Evolutionary conservation across 192 early-diverging fungal genomes (phyloP).

Genomic region (Coemansia sp.): DNA sequence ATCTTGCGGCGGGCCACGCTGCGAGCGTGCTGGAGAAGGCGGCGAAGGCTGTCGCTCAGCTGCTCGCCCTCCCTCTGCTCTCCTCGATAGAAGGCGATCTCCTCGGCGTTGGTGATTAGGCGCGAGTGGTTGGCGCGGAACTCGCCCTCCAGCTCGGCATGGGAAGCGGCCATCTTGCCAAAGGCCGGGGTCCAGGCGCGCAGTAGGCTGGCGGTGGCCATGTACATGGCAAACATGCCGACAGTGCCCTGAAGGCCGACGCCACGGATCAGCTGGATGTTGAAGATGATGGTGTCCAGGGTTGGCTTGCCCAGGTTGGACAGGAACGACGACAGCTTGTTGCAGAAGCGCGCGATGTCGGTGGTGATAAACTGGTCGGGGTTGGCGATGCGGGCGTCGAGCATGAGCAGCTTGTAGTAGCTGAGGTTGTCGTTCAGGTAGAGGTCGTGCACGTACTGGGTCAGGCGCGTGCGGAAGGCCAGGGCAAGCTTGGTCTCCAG

Average conservation of each 20-base stretch:
- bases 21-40: slow-evolving; percentile 80
- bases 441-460: slow-evolving; percentile 82
- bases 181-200: slow-evolving; percentile 91
- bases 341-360: slow-evolving; percentile 91
- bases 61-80: slow-evolving; percentile 77
- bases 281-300: slow-evolving; percentile 92
- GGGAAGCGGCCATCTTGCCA: slow-evolving; percentile 89
- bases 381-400: slow-evolving; percentile 87
- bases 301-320: slow-evolving; percentile 94
- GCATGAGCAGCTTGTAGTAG: slow-evolving; percentile 88
- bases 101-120: slow-evolving; percentile 94
- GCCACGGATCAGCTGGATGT: slow-evolving; percentile 79
- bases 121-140: slow-evolving; percentile 94
- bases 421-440: slow-evolving; percentile 87
- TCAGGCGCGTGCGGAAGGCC: slow-evolving; percentile 83
- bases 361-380: slow-evolving; percentile 87
- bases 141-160: slow-evolving; percentile 89
- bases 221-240: slow-evolving; percentile 74
- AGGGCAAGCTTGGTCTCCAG: slow-evolving; percentile 61
- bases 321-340: slow-evolving; percentile 80
- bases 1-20: slow-evolving; percentile 79
- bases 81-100: slow-evolving; percentile 91
- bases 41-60: slow-evolving; percentile 70
- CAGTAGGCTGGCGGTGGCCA: slow-evolving; percentile 74
- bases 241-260: slow-evolving; percentile 85